phyloP scores from a whole-genome alignment of 2,329 filamentous ascomycete species.

The Fusarium incarnatum region DNA sequence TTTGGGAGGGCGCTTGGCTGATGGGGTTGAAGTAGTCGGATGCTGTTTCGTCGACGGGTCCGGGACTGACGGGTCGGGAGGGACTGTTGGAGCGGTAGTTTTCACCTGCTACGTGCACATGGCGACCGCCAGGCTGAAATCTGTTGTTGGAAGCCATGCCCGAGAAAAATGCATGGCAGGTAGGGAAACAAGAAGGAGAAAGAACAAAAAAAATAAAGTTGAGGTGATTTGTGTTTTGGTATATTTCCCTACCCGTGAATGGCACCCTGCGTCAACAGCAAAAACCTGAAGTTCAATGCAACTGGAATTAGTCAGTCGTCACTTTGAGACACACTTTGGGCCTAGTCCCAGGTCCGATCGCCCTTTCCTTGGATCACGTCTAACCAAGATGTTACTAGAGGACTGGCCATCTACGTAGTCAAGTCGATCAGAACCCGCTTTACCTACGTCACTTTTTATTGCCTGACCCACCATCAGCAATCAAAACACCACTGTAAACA shows the following conservation, averaged over 20 bases:
- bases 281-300: not conserved
- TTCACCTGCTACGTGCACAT: constrained; percentile 18
- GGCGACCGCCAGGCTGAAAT: constrained; percentile 42
- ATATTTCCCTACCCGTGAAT: not conserved
- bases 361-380: not conserved
- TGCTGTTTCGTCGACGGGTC: constrained; percentile 38
- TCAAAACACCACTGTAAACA: not conserved
- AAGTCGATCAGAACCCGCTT: not conserved
- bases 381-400: not conserved
- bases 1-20: constrained; percentile 38
- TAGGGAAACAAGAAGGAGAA: too few relatives aligned
- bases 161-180: constrained; percentile 20
- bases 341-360: constrained; percentile 13
- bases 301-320: constrained; percentile 36
- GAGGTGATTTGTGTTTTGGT: not conserved
- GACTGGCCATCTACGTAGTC: constrained; percentile 15
- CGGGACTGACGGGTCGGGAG: constrained; percentile 33
- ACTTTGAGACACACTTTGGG: constrained; percentile 6
- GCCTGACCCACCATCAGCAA: constrained; percentile 13
- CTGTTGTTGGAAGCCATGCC: constrained; percentile 41
- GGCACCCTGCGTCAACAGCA: not conserved
- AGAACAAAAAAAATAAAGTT: not conserved
- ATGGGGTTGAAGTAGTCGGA: constrained; percentile 44
- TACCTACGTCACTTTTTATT: constrained; percentile 23
- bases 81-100: constrained; percentile 31